Evolutionary conservation across 768 basidiomycete genomes (phyloP), one percentile per base, ranked within the genome.

Genomic region (Russula lepida): DNA sequence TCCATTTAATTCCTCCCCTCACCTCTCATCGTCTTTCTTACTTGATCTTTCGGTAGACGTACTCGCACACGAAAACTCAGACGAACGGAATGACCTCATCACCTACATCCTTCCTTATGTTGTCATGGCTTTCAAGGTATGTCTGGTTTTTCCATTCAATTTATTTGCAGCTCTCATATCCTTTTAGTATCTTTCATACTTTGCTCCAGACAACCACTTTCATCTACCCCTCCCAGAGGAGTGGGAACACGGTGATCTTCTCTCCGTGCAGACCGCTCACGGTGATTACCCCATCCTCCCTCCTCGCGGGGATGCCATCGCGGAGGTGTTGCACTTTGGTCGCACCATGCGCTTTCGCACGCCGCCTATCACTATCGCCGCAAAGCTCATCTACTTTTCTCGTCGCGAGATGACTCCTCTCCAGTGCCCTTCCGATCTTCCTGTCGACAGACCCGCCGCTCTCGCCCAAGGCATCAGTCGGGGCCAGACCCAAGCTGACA

Each of bases 141-240:
- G 75, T 48, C 53, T n/a, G 67, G n/a, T 21, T 0, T 65, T 66
- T 47, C 66, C 69, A 71, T 68, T 69, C 71, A 53, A 70, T 83
- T 41, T 59, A 79, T 1, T 80, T 80, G 0, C 23, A 79, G 69
- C 61, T 76, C 82, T 52, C 69, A 85, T 58, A 73, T 68, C 51
- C 51, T 23, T 67, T 25, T 66, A 83, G 77, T 89, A 87, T 68
- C 72, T 83, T 1, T 70, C 80, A 4, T 75, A 82, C 41, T 74
- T 80, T 44, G 84, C 84, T 0, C 86, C 88, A 0, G 82, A 85
- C 17, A 74, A 80, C 58, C 84, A 87, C 68, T 84, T 78, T 67
- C 33, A 70, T 56, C 72, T 89, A 37, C 86, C 88, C 0, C 74
- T 84, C 33, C 54, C 66, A 0, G 56, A 58, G 54, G 63, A 64